These are phyloP conservation scores for Citrullus mucosospermus DNA, from an alignment of 306 rosid genomes.

Conservation along the genomic window DNA sequence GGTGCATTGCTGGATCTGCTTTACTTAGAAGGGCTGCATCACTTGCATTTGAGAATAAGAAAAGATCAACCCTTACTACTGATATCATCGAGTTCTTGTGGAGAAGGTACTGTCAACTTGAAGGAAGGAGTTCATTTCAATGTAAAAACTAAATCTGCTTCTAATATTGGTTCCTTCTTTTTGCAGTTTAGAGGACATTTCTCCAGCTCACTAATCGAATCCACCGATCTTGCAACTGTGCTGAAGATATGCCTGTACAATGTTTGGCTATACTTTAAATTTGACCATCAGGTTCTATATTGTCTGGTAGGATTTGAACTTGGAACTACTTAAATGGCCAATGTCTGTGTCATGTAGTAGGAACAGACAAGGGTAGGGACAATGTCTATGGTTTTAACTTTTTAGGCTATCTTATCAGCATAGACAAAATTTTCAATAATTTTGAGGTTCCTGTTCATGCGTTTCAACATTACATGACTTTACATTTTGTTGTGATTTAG, in stretches of 20 bases:
- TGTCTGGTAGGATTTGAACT: neutral
- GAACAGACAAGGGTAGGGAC: neutral
- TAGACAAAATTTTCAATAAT: neutral
- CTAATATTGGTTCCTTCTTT: constrained; percentile 5
- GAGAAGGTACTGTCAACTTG: constrained; percentile 41
- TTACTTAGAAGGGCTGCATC: constrained; percentile 85
- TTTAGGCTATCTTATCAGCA: neutral
- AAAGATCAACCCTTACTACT: constrained; percentile 76
- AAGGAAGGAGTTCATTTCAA: neutral
- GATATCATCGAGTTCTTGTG: constrained; percentile 88
- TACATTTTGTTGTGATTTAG: neutral
- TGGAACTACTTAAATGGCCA: neutral
- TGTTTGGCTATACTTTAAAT: neutral
- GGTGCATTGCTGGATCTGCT: constrained; percentile 78
- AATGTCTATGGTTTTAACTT: neutral
- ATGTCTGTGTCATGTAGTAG: neutral
- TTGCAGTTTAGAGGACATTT: constrained; percentile 72
- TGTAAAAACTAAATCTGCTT: neutral
- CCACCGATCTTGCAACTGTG: neutral
- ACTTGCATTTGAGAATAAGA: constrained; percentile 60
- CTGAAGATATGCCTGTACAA: neutral
- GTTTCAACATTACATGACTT: neutral
- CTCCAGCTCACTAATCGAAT: constrained; percentile 14
- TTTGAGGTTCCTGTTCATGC: neutral
- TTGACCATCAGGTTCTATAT: neutral